Conservation (phyloP, 2,329 filamentous ascomycete genomes). For the Neonectria ditissima region DNA sequence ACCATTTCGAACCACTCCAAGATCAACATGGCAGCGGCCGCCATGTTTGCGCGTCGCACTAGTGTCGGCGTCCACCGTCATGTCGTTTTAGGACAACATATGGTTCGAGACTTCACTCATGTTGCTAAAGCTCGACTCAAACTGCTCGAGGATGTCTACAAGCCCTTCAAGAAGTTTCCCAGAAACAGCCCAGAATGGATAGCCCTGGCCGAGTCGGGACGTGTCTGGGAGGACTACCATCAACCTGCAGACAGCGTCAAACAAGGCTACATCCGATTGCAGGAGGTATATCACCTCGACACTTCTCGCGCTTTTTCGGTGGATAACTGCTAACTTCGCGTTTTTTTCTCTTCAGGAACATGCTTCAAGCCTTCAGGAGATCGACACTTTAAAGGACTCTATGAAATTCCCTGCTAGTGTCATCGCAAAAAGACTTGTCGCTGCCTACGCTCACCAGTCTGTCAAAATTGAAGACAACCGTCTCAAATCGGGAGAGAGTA, state of each 20-base stretch:
- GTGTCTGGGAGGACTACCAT: conserved; percentile 12
- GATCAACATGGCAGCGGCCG: too few species aligned
- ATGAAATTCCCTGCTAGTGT: neutral
- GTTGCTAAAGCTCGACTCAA: neutral
- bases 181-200: neutral
- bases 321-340: neutral
- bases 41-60: too few species aligned
- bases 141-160: conserved; percentile 9
- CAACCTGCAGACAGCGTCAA: neutral
- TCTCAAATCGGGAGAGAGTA: neutral
- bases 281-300: neutral
- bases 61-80: too few species aligned
- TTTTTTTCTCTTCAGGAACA: neutral
- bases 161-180: neutral
- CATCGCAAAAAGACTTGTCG: neutral
- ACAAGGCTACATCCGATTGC: conserved; percentile 1
- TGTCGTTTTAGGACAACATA: too few species aligned
- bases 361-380: neutral
- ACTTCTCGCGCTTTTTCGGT: neutral
- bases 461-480: conserved; percentile 20
- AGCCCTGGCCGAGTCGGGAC: conserved; percentile 2
- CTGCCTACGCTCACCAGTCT: conserved; percentile 19
- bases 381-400: conserved; percentile 4
- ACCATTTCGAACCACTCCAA: too few species aligned
- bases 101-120: too few species aligned